Evolutionary conservation across 768 basidiomycete species (phyloP).

Genomic region (Auriscalpium orientale): DNA sequence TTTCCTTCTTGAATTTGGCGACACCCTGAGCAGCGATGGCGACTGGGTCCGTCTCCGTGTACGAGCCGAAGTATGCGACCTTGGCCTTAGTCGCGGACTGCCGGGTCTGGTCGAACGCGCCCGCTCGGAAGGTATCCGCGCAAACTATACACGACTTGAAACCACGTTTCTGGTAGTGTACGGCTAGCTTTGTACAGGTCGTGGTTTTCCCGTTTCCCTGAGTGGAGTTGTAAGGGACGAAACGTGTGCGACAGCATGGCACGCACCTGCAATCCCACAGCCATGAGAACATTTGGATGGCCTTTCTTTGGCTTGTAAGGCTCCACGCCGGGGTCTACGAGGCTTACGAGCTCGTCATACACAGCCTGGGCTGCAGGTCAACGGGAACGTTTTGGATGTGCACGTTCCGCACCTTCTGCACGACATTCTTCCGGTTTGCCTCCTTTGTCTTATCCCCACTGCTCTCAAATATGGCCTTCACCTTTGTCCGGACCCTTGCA

Average conservation of each 20-base stretch:
- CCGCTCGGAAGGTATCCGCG: conserved; percentile 98
- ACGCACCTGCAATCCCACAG: conserved; percentile 86
- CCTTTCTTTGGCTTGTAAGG: conserved; percentile 97
- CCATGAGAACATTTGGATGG: conserved; percentile 92
- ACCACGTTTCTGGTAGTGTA: conserved; percentile 94
- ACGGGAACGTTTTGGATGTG: not conserved
- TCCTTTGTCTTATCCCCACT: conserved; percentile 71
- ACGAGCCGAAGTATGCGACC: conserved; percentile 97
- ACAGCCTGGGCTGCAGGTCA: conserved; percentile 53
- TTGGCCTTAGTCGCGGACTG: conserved; percentile 99
- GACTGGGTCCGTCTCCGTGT: conserved; percentile 98
- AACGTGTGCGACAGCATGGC: conserved; percentile 1
- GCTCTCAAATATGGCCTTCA: conserved; percentile 71
- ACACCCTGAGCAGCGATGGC: conserved; percentile 92
- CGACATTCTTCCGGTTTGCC: conserved; percentile 72
- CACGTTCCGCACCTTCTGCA: conserved; percentile 71
- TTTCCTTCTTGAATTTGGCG: conserved; percentile 94
- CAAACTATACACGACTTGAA: conserved; percentile 97
- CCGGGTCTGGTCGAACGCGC: conserved; percentile 97
- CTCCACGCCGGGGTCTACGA: conserved; percentile 94
- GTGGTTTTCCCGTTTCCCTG: conserved; percentile 99
- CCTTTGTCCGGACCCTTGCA: conserved; percentile 85
- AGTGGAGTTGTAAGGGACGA: conserved; percentile 1
- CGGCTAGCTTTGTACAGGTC: conserved; percentile 97
- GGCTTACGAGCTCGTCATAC: conserved; percentile 89